Evolutionary conservation across 306 rosid species (phyloP).

Genomic region (Sindora glabra): DNA sequence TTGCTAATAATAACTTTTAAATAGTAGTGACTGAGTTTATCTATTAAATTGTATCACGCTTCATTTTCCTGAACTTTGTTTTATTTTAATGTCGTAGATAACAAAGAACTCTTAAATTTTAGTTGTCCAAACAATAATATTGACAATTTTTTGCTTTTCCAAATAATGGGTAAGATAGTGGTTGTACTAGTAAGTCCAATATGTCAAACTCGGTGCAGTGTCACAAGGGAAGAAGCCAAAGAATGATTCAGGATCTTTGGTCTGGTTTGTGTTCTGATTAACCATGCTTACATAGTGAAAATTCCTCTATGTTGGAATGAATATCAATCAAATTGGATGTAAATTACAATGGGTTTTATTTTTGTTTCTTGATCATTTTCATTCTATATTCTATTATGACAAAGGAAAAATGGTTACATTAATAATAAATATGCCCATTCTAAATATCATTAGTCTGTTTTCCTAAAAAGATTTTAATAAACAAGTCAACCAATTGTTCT

Average conservation of each 20-base stretch:
- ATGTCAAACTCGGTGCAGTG: conserved; percentile 40
- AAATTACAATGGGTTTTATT: neutral
- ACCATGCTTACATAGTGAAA: neutral
- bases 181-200: conserved; percentile 11
- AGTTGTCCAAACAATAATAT: neutral
- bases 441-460: no score
- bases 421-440: no score
- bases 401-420: no score
- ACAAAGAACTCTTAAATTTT: conserved; percentile 7
- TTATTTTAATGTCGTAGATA: neutral
- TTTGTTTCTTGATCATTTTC: no score
- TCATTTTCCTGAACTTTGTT: neutral
- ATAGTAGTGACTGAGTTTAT: no score
- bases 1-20: no score
- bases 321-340: neutral
- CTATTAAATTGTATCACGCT: neutral
- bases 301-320: neutral
- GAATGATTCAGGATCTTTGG: conserved; percentile 70
- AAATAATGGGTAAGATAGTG: neutral
- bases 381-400: no score
- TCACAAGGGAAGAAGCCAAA: conserved; percentile 77
- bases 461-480: no score
- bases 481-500: no score
- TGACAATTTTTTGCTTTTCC: neutral
- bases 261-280: conserved; percentile 33